Evolutionary conservation across 768 basidiomycete species (phyloP), one percentile per base, ranked within the genome.

Genomic region (Coprinellus micaceus): DNA sequence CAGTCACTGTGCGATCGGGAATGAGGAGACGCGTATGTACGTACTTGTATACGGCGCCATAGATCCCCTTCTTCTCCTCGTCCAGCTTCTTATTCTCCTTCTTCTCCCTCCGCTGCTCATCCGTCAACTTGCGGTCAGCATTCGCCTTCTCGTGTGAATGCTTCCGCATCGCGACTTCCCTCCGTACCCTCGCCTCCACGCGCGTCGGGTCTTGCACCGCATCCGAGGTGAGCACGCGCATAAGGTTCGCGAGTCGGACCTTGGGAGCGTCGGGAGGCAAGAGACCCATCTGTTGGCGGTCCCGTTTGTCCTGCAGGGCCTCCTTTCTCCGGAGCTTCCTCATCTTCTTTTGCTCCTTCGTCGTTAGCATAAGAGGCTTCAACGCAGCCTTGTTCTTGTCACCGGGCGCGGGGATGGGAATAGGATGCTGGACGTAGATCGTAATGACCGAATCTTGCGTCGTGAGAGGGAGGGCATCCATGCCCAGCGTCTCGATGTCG

Each of bases 261-360:
- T 99, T 99, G 0, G 96, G 94, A 37, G 95, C 78, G 69, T 98
- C 95, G 36, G 96, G 94, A 9, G 97, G 95, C 49, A 93, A 78
- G 33, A 99, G 80, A 54, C 97, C 97, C 95, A 98, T 98, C 59
- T 91, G 84, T 63, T 95, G 89, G 39, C 95, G 80, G 68, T 98
- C 97, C 57, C 94, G 82, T 72, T 94, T 94, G 69, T 99, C 97
- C 72, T 97, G 89, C 57, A 96, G 69, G 64, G 94, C 94, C 11
- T 88, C 89, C 64, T 91, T 86, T 45, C 96, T 80, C 52, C 89
- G 79, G 66, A 94, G 84, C 70, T 92, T 91, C 63, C 97, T 74
- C 86, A 97, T 88, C 81, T 98, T 98, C 86, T 98, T 98, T 79
- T 89, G 88, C 64, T 97, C 94, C 86, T 91, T 98, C 73, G 88